Percentiles rank a stretch among this genome's conserved stretches.
Conservation (phyloP, 164 flowering plant genomes). For the Nymphaea colorata region DNA sequence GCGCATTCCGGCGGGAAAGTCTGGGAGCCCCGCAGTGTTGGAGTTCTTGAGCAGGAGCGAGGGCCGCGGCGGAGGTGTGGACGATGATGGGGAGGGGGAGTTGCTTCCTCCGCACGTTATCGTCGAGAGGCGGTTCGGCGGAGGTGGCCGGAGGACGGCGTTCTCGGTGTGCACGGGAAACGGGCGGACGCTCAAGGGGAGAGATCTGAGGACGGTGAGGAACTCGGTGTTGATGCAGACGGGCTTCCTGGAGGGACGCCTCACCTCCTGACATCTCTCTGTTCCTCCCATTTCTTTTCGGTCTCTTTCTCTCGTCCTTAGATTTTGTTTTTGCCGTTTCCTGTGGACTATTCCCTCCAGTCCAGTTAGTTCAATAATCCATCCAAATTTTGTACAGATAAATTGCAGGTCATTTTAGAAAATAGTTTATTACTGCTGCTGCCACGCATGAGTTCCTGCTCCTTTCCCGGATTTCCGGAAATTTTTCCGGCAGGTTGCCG, state of each 20-base stretch:
- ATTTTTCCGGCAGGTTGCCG: too few relatives aligned
- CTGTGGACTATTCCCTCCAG: too few relatives aligned
- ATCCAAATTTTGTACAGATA: too few relatives aligned
- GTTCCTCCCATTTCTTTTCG: too few relatives aligned
- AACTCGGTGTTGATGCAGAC: slow-evolving; percentile 62
- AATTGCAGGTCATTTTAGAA: too few relatives aligned
- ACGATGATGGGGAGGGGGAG: neutral
- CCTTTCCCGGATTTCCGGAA: too few relatives aligned
- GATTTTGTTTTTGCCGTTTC: too few relatives aligned
- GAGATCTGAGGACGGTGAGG: slow-evolving; percentile 70
- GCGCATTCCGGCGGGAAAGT: slow-evolving; percentile 7
- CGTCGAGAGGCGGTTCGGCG: slow-evolving; percentile 9
- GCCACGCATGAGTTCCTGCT: too few relatives aligned
- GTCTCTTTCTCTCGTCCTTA: too few relatives aligned
- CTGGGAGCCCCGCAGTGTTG: slow-evolving; percentile 10
- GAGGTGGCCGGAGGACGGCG: slow-evolving; percentile 29
- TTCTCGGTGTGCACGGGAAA: slow-evolving; percentile 76
- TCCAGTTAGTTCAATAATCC: too few relatives aligned
- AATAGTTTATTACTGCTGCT: too few relatives aligned
- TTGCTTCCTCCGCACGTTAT: slow-evolving; percentile 72
- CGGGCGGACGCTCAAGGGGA: slow-evolving; percentile 80
- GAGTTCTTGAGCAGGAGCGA: slow-evolving; percentile 2
- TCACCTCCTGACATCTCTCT: neutral
- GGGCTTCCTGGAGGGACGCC: slow-evolving; percentile 44
- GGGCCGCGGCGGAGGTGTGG: neutral